Percentiles rank a stretch among this genome's conserved stretches.
Evolutionary conservation across 306 rosid species (phyloP).

Genomic region (Cucurbita ficifolia): DNA sequence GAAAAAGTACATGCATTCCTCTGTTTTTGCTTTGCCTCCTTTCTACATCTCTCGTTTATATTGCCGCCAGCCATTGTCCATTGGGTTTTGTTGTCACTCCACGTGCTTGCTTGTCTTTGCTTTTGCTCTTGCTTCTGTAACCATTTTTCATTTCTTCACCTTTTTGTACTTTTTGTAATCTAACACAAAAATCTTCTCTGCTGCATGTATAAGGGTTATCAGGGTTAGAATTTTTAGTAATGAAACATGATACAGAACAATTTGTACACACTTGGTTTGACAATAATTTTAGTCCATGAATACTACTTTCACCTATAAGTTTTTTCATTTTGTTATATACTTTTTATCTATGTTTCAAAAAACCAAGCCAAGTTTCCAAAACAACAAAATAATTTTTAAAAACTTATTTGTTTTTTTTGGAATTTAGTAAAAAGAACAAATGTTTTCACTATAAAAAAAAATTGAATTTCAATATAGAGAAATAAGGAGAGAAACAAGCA

Average conservation of each 20-base stretch:
- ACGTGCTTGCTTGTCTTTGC: neutral
- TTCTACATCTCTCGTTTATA: neutral
- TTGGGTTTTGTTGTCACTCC: neutral
- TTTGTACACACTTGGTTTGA: neutral
- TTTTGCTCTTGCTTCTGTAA: neutral
- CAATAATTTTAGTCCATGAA: neutral
- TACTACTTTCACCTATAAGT: too few relatives aligned
- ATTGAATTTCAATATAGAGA: too few relatives aligned
- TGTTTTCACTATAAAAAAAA: too few relatives aligned
- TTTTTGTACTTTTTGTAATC: neutral
- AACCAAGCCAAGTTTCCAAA: too few relatives aligned
- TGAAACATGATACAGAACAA: neutral
- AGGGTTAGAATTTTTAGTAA: too few relatives aligned
- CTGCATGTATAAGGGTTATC: neutral
- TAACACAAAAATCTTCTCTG: constrained; percentile 8
- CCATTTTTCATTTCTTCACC: neutral
- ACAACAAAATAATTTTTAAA: too few relatives aligned
- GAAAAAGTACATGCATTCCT: neutral
- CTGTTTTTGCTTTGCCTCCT: neutral
- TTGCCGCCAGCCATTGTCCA: neutral
- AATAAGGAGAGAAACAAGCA: too few relatives aligned
- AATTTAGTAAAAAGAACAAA: too few relatives aligned
- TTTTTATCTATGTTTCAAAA: too few relatives aligned
- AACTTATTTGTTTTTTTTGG: too few relatives aligned
- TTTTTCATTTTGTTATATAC: too few relatives aligned